A percentile compares a stretch with the other conserved stretches of the same genome.
phyloP scores from a whole-genome alignment of 805 yeast species.

The Candida patagonica region DNA sequence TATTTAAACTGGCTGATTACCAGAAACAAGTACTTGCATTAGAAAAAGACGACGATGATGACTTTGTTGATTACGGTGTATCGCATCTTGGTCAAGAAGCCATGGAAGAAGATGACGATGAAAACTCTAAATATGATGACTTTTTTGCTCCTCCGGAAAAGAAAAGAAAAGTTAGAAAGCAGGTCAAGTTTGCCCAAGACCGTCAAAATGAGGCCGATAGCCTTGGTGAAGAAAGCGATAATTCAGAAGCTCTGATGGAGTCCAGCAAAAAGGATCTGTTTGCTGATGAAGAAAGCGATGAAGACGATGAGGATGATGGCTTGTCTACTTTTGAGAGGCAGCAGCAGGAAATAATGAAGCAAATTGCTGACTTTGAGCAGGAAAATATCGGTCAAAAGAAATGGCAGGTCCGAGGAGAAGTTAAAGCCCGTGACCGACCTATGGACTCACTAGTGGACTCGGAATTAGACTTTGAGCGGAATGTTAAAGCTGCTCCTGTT shows the following conservation, averaged over 20 bases:
- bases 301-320: constrained; percentile 38
- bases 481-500: constrained; percentile 92
- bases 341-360: constrained; percentile 64
- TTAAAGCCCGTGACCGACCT: constrained; percentile 70
- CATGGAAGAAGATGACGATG: constrained; percentile 39
- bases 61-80: constrained; percentile 38
- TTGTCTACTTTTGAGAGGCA: constrained; percentile 77
- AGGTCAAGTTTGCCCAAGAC: neutral
- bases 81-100: constrained; percentile 16
- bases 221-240: constrained; percentile 19
- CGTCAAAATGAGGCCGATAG: constrained; percentile 10
- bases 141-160: constrained; percentile 31
- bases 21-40: constrained; percentile 62
- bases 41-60: constrained; percentile 41
- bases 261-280: constrained; percentile 28
- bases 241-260: constrained; percentile 24
- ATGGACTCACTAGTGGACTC: constrained; percentile 65
- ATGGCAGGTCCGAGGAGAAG: constrained; percentile 95
- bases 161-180: constrained; percentile 10
- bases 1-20: constrained; percentile 79
- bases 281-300: constrained; percentile 40
- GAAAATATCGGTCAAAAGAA: constrained; percentile 85
- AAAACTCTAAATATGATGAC: constrained; percentile 28
- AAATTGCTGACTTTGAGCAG: constrained; percentile 70
- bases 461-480: constrained; percentile 84